These are phyloP conservation scores for Amaranthus palmeri DNA, from an alignment of 148 eudicot species.

Conservation along the genomic window DNA sequence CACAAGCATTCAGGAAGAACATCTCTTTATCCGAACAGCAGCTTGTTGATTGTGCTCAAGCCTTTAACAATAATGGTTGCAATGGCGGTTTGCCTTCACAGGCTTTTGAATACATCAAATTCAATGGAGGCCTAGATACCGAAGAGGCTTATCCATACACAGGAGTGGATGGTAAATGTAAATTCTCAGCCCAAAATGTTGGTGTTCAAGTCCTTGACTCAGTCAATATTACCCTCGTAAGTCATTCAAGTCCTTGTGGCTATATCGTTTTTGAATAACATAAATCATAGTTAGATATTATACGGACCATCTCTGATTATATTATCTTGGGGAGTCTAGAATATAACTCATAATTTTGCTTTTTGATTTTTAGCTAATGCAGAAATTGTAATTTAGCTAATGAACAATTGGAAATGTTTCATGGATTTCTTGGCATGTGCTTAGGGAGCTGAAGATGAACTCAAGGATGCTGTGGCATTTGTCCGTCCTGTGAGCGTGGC, in stretches of 20 bases:
- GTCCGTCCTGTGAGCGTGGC: constrained; percentile 95
- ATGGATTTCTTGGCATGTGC: constrained; percentile 13
- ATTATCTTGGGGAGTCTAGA: not conserved
- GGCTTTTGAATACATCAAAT: constrained; percentile 91
- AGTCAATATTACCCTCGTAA: constrained; percentile 86
- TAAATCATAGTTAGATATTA: not conserved
- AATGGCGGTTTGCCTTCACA: constrained; percentile 96
- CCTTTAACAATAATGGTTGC: constrained; percentile 83
- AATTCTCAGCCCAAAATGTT: constrained; percentile 59
- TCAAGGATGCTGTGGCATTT: constrained; percentile 85
- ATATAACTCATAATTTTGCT: not conserved
- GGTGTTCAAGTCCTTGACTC: constrained; percentile 70
- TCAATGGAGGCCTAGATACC: constrained; percentile 93
- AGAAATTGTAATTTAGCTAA: not conserved
- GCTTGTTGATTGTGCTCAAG: constrained; percentile 92
- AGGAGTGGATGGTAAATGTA: constrained; percentile 70
- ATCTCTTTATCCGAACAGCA: constrained; percentile 97
- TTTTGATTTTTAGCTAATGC: not conserved
- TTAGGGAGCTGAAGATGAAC: constrained; percentile 96
- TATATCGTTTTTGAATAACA: too few relatives aligned
- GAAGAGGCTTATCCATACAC: constrained; percentile 88
- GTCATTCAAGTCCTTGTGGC: not conserved
- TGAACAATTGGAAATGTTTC: not conserved
- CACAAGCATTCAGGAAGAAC: constrained; percentile 73
- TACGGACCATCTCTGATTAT: not conserved